phyloP scores from a whole-genome alignment of 495 filamentous ascomycete species.

The Aspergillus hancockii region DNA sequence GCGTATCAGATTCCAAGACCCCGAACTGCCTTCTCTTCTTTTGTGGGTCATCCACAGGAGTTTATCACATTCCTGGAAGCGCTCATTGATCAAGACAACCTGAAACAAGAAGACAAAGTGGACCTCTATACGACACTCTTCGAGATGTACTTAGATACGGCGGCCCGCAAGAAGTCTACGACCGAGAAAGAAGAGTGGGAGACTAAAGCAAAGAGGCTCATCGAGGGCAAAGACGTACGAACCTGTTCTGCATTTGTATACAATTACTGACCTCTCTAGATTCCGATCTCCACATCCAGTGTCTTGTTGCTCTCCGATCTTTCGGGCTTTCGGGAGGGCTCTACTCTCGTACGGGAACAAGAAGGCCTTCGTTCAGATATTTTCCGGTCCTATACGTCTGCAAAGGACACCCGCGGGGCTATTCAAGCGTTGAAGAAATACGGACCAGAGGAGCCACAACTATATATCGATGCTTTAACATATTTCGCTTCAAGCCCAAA shows the following conservation, averaged over 20 bases:
- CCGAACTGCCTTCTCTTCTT: slow-evolving; percentile 90
- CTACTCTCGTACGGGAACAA: slow-evolving; percentile 88
- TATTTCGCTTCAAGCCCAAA: slow-evolving; percentile 87
- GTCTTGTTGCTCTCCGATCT: slow-evolving; percentile 90
- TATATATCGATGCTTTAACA: slow-evolving; percentile 88
- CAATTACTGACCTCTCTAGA: slow-evolving; percentile 41
- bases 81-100: slow-evolving; percentile 64
- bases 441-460: slow-evolving; percentile 84
- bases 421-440: slow-evolving; percentile 89
- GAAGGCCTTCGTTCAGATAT: slow-evolving; percentile 92
- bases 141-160: slow-evolving; percentile 94
- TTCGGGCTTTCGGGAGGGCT: slow-evolving; percentile 86
- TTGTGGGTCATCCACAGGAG: slow-evolving; percentile 88
- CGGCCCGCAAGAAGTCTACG: slow-evolving; percentile 67
- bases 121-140: slow-evolving; percentile 96
- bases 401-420: slow-evolving; percentile 87
- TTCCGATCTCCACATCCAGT: slow-evolving; percentile 91
- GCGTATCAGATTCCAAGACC: slow-evolving; percentile 66
- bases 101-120: slow-evolving; percentile 69
- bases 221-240: slow-evolving; percentile 70
- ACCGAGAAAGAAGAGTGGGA: slow-evolving; percentile 80
- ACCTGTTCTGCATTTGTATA: neutral
- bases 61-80: slow-evolving; percentile 92
- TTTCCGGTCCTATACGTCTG: slow-evolving; percentile 93
- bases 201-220: slow-evolving; percentile 78